Percentiles rank a stretch among this genome's conserved stretches.
phyloP scores from a whole-genome alignment of 495 filamentous ascomycete genomes.

The Stereocaulon alpinum region DNA sequence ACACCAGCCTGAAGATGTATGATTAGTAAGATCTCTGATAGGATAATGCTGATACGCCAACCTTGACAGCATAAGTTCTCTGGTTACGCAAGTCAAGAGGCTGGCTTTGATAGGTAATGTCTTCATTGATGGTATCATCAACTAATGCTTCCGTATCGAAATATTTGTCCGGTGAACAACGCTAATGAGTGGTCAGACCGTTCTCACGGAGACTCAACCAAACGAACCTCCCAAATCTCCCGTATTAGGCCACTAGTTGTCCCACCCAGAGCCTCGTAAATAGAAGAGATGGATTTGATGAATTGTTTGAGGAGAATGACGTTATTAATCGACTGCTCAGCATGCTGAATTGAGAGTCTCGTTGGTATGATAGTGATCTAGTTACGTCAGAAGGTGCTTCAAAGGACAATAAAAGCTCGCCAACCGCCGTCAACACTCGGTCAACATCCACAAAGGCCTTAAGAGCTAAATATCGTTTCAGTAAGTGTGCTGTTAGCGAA shows the following conservation, averaged over 20 bases:
- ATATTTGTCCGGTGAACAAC: slow-evolving; percentile 51
- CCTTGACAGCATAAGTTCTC: slow-evolving; percentile 84
- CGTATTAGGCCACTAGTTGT: slow-evolving; percentile 55
- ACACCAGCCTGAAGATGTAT: slow-evolving; percentile 54
- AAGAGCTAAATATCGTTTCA: slow-evolving; percentile 39
- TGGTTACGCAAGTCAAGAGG: slow-evolving; percentile 87
- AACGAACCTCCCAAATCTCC: slow-evolving; percentile 48
- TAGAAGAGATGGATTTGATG: slow-evolving; percentile 51
- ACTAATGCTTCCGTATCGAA: slow-evolving; percentile 54
- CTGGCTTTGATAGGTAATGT: slow-evolving; percentile 64
- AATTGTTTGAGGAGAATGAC: slow-evolving; percentile 82
- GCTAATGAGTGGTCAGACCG: slow-evolving; percentile 31
- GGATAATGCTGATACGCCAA: slow-evolving; percentile 24
- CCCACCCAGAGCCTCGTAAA: slow-evolving; percentile 58
- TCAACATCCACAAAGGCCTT: slow-evolving; percentile 66
- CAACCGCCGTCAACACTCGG: slow-evolving; percentile 51
- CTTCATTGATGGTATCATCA: slow-evolving; percentile 63
- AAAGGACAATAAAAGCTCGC: slow-evolving; percentile 24
- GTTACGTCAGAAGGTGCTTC: slow-evolving; percentile 21
- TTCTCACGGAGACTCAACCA: neutral
- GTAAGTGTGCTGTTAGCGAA: slow-evolving; percentile 4
- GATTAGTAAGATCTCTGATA: neutral
- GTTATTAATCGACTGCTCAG: slow-evolving; percentile 74
- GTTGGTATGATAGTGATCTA: slow-evolving; percentile 60
- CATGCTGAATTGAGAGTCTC: slow-evolving; percentile 51